Percentiles rank a stretch among this genome's conserved stretches.
Conservation (phyloP, 768 basidiomycete species). For the Cyclocybe aegerita region DNA sequence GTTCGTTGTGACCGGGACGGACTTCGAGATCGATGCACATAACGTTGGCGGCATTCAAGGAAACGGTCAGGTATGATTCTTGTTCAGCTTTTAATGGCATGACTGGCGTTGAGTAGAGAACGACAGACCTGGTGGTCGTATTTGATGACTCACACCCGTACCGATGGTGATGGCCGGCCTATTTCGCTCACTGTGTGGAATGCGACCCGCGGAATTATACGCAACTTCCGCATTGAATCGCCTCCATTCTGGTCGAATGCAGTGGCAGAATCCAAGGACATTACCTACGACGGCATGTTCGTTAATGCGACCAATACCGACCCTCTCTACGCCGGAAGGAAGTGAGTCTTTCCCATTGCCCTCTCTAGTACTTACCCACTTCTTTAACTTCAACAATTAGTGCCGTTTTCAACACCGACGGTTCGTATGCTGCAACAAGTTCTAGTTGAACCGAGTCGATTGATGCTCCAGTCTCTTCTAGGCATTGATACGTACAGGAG, state of each 20-base stretch:
- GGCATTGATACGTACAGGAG: constrained; percentile 59
- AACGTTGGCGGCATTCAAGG: constrained; percentile 57
- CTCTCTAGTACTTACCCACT: neutral
- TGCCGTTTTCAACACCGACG: constrained; percentile 62
- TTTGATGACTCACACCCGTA: constrained; percentile 43
- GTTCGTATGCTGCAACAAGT: constrained; percentile 20
- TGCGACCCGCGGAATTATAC: constrained; percentile 40
- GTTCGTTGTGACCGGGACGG: constrained; percentile 58
- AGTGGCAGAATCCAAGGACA: constrained; percentile 46
- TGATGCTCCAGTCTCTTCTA: constrained; percentile 11
- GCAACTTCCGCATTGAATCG: constrained; percentile 48
- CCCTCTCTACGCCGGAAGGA: constrained; percentile 46
- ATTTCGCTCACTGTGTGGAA: constrained; percentile 52
- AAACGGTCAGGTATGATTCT: constrained; percentile 48
- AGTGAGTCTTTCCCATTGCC: constrained; percentile 31
- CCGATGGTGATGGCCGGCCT: constrained; percentile 58
- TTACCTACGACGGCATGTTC: constrained; percentile 56
- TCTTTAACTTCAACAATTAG: constrained; percentile 22
- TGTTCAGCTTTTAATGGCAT: too few species aligned
- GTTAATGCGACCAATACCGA: constrained; percentile 59
- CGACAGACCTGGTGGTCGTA: constrained; percentile 55
- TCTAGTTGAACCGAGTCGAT: neutral
- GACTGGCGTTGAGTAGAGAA: neutral
- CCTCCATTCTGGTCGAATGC: constrained; percentile 65
- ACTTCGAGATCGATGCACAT: constrained; percentile 58